phyloP scores from a whole-genome alignment of 768 basidiomycete genomes.

The Pholiota microspora region DNA sequence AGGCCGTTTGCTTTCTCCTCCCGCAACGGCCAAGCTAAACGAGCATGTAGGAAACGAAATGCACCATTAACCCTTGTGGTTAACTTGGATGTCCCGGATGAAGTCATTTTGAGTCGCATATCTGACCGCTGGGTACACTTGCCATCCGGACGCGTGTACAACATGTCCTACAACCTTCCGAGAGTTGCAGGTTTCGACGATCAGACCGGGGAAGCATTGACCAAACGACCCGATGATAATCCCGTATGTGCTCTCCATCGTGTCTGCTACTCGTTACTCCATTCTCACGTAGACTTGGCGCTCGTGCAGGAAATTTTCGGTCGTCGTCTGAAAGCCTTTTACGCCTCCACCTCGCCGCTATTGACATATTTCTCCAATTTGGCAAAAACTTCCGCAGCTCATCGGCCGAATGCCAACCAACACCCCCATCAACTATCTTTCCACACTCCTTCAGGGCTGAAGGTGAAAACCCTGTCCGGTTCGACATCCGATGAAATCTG shows the following conservation, averaged over 20 bases:
- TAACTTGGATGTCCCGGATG: conserved; percentile 86
- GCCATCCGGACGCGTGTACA: conserved; percentile 88
- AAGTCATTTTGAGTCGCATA: conserved; percentile 81
- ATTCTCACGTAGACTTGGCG: conserved; percentile 6
- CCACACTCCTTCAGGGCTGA: conserved; percentile 43
- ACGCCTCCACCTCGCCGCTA: conserved; percentile 79
- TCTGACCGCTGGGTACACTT: conserved; percentile 89
- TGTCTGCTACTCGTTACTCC: conserved; percentile 4
- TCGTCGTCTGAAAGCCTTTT: conserved; percentile 74
- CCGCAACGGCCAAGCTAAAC: not conserved
- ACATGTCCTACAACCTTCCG: conserved; percentile 84
- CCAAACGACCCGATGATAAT: conserved; percentile 86
- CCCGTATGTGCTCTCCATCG: conserved; percentile 54
- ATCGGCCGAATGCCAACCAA: conserved; percentile 31
- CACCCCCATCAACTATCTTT: conserved; percentile 54
- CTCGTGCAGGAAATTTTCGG: conserved; percentile 67
- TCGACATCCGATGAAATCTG: conserved; percentile 87
- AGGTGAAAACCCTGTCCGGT: conserved; percentile 63
- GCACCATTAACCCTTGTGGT: conserved; percentile 77
- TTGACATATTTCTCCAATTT: conserved; percentile 60
- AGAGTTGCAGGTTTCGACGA: conserved; percentile 81
- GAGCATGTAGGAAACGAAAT: conserved; percentile 47
- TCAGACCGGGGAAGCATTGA: conserved; percentile 82
- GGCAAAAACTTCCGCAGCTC: conserved; percentile 24
- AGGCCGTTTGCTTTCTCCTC: conserved; percentile 19